These are phyloP conservation scores for Colletotrichum chrysophilum DNA, from an alignment of 2,329 filamentous ascomycete genomes.

Conservation along the genomic window DNA sequence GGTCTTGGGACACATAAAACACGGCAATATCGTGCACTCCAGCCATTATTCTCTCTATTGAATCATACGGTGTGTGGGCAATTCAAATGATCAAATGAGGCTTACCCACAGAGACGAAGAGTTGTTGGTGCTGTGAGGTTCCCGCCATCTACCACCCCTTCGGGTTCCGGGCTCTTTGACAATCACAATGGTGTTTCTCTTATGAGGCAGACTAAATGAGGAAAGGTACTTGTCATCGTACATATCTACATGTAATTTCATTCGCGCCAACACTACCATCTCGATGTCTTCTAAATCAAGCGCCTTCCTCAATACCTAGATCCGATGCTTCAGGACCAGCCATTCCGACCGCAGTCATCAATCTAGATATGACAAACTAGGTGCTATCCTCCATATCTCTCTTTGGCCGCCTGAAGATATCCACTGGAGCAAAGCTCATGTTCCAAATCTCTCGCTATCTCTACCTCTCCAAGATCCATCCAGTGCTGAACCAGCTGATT, in stretches of 20 bases:
- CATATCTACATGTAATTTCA: neutral
- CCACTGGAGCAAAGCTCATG: neutral
- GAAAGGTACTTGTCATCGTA: fast-evolving
- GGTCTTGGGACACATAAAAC: neutral
- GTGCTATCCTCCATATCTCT: neutral
- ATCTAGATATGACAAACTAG: neutral
- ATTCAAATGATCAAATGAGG: neutral
- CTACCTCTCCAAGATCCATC: neutral
- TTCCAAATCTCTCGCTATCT: neutral
- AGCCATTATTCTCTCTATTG: fast-evolving
- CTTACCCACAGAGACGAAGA: neutral
- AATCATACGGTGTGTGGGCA: neutral
- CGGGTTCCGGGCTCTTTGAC: neutral
- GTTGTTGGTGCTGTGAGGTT: neutral
- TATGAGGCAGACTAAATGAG: neutral
- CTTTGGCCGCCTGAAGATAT: neutral
- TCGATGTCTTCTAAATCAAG: neutral
- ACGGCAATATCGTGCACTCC: fast-evolving
- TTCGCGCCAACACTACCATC: neutral
- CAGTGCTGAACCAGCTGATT: neutral
- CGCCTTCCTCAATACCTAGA: fast-evolving
- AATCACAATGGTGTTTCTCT: fast-evolving
- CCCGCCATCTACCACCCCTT: neutral
- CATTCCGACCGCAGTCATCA: neutral
- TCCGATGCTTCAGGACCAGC: neutral